A percentile compares a stretch with the other conserved stretches of the same genome.
Evolutionary conservation across 2,329 filamentous ascomycete genomes (phyloP).

Genomic region (Sporothrix pallida): DNA sequence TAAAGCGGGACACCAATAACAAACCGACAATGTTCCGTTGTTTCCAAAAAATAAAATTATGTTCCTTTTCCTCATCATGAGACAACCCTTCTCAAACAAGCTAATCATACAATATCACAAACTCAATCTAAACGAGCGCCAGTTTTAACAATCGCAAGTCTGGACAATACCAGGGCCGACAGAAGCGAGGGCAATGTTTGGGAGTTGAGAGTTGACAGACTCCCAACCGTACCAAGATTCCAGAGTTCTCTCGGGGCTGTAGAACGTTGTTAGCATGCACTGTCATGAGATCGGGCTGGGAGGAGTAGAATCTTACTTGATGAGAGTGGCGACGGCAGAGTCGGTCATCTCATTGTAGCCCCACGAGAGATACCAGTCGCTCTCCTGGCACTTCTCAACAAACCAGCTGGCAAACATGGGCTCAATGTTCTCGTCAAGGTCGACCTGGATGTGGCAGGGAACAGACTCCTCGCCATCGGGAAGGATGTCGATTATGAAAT

Average conservation of each 20-base stretch:
- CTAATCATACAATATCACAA: too few species aligned
- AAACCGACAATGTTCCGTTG: too few species aligned
- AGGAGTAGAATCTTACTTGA: constrained; percentile 40
- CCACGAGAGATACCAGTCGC: constrained; percentile 44
- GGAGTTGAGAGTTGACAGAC: constrained; percentile 35
- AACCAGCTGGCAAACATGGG: constrained; percentile 41
- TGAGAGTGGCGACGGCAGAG: constrained; percentile 43
- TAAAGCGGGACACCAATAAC: too few species aligned
- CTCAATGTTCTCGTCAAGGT: constrained; percentile 33
- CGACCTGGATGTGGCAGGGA: constrained; percentile 36
- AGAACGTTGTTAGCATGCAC: neutral
- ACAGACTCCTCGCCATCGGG: constrained; percentile 32
- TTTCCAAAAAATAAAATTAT: too few species aligned
- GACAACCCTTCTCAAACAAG: too few species aligned
- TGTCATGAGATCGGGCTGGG: neutral
- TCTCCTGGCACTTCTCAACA: constrained; percentile 39
- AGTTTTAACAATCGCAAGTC: constrained; percentile 31
- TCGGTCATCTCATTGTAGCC: constrained; percentile 43
- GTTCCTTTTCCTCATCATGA: too few species aligned
- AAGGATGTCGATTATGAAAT: constrained; percentile 35
- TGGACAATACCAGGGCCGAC: constrained; percentile 35
- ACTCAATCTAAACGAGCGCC: too few species aligned
- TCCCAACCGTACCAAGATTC: constrained; percentile 40
- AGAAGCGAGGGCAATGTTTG: constrained; percentile 25
- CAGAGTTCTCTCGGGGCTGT: constrained; percentile 34